Evolutionary conservation across 2,329 filamentous ascomycete species (phyloP).

Genomic region (Cadophora sp.): DNA sequence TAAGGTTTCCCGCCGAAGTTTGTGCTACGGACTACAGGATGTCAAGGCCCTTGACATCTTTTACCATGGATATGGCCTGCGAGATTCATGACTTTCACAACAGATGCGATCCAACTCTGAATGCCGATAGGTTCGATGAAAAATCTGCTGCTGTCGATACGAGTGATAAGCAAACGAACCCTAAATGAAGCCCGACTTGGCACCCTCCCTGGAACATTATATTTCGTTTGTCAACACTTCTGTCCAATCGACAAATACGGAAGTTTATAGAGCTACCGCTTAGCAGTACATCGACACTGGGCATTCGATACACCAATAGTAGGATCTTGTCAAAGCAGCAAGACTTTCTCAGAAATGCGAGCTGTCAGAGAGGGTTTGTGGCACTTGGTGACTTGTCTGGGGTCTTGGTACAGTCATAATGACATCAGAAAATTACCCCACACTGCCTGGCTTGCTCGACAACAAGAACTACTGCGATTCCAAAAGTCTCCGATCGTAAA

Average conservation of each 20-base stretch:
- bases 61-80: not conserved
- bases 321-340: not conserved
- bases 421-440: slow-evolving; percentile 9
- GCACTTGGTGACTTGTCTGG: not conserved
- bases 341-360: not conserved
- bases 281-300: too few relatives aligned
- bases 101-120: not conserved
- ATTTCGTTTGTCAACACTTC: too few relatives aligned
- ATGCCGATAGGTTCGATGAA: not conserved
- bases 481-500: not conserved
- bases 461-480: not conserved
- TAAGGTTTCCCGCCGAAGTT: too few relatives aligned
- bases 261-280: too few relatives aligned
- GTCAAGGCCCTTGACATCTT: not conserved
- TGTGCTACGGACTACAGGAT: not conserved
- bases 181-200: too few relatives aligned
- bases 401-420: not conserved
- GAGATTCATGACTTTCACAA: not conserved
- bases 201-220: too few relatives aligned
- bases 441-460: not conserved
- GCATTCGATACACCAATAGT: too few relatives aligned
- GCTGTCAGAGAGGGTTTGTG: not conserved
- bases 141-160: not conserved
- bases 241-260: too few relatives aligned
- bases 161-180: not conserved